These are phyloP conservation scores for Penicillium verhagenii DNA, from an alignment of 495 filamentous ascomycete species.

Conservation along the genomic window DNA sequence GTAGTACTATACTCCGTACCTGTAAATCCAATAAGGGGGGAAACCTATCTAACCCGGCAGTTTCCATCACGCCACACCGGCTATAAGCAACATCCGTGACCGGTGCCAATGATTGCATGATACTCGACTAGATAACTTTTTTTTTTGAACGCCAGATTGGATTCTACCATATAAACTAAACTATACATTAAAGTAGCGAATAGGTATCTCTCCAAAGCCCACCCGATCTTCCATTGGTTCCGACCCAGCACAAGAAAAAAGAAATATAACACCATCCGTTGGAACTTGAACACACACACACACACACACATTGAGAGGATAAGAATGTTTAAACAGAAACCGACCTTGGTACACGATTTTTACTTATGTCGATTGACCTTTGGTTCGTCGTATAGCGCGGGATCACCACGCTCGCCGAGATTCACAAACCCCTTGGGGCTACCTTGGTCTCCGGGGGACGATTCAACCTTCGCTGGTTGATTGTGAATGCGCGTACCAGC, in stretches of 20 bases:
- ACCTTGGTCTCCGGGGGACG: constrained; percentile 60
- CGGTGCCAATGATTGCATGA: constrained; percentile 11
- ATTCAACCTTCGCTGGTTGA: constrained; percentile 48
- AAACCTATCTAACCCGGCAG: background rate
- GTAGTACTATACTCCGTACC: background rate
- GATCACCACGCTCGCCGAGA: constrained; percentile 81
- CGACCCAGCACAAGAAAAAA: background rate
- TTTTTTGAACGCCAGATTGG: background rate
- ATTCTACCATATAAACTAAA: background rate
- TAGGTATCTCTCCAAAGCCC: background rate
- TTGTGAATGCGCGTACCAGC: constrained; percentile 44
- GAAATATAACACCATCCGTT: background rate
- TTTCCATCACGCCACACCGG: constrained; percentile 24
- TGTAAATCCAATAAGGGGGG: background rate
- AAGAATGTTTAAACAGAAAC: background rate
- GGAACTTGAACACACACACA: background rate
- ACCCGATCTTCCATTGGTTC: background rate
- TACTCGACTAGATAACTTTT: background rate
- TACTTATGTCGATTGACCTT: constrained; percentile 43
- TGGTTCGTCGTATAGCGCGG: constrained; percentile 68
- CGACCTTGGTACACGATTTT: background rate
- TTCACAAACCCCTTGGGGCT: constrained; percentile 73
- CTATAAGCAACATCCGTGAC: constrained; percentile 9
- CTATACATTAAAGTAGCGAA: constrained; percentile 7
- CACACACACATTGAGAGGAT: background rate